Evolutionary conservation across 208 protist genomes (phyloP).

Genomic region (Leishmania guyanensis): DNA sequence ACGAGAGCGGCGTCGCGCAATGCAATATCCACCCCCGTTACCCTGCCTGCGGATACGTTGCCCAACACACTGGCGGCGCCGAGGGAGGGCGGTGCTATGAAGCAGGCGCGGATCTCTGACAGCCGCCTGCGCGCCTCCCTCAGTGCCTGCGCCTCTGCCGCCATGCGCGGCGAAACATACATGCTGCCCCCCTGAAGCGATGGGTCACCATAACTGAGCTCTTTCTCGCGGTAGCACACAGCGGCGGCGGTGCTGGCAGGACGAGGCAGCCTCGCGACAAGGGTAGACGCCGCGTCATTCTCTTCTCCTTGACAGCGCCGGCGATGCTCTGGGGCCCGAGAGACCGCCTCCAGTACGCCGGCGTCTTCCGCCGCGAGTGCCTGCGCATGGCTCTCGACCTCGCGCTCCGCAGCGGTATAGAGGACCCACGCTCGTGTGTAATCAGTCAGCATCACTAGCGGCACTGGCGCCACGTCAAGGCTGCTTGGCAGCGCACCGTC

Average conservation of each 20-base stretch:
- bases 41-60: not conserved
- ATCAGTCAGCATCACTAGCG: constrained; percentile 13
- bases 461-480: not conserved
- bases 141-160: constrained; percentile 44
- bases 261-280: not conserved
- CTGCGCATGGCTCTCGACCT: constrained; percentile 8
- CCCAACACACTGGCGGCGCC: not conserved
- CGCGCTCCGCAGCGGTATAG: constrained; percentile 9
- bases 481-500: not conserved
- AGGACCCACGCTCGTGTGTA: constrained; percentile 25
- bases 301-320: constrained; percentile 2
- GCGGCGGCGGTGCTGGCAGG: constrained; percentile 13
- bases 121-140: constrained; percentile 49
- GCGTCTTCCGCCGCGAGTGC: constrained; percentile 23
- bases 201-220: constrained; percentile 1
- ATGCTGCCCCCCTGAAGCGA: constrained; percentile 2
- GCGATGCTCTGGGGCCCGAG: not conserved
- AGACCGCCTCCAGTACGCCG: constrained; percentile 16
- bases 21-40: not conserved
- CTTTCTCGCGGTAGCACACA: constrained; percentile 25
- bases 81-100: constrained; percentile 9
- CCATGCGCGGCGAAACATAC: constrained; percentile 34
- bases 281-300: not conserved
- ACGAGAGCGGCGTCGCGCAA: not conserved
- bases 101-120: constrained; percentile 33